Evolutionary conservation across 345 rosid species (phyloP).

Genomic region (Cardamine chenopodiifolia): DNA sequence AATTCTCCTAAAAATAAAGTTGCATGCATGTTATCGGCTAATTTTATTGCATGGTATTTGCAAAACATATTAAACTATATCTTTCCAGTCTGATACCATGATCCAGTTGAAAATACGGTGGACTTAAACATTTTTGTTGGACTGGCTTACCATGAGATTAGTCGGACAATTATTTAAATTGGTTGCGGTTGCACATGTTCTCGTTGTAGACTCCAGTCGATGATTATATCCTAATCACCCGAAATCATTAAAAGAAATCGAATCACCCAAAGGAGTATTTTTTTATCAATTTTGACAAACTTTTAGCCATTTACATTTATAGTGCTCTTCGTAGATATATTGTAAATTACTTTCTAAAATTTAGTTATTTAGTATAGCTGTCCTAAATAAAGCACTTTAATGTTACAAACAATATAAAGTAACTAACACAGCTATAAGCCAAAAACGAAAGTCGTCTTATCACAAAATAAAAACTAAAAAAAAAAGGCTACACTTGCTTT

Average conservation of each 20-base stretch:
- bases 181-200: background rate
- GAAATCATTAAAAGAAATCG: background rate
- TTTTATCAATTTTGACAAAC: background rate
- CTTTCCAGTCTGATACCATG: background rate
- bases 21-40: background rate
- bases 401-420: background rate
- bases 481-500: conserved; percentile 32
- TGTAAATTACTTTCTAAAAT: background rate
- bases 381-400: background rate
- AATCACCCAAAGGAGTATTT: background rate
- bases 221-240: background rate
- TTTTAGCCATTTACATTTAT: background rate
- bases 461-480: background rate
- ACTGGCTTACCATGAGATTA: background rate
- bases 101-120: background rate
- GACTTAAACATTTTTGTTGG: background rate
- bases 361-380: background rate
- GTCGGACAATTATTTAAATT: background rate
- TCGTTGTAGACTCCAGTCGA: background rate
- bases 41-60: background rate
- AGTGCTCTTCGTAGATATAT: background rate
- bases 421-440: conserved; percentile 2
- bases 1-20: background rate
- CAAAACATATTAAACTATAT: background rate
- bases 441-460: background rate